These are phyloP conservation scores for Spinacia oleracea DNA, from an alignment of 179 eudicot species.

Conservation along the genomic window DNA sequence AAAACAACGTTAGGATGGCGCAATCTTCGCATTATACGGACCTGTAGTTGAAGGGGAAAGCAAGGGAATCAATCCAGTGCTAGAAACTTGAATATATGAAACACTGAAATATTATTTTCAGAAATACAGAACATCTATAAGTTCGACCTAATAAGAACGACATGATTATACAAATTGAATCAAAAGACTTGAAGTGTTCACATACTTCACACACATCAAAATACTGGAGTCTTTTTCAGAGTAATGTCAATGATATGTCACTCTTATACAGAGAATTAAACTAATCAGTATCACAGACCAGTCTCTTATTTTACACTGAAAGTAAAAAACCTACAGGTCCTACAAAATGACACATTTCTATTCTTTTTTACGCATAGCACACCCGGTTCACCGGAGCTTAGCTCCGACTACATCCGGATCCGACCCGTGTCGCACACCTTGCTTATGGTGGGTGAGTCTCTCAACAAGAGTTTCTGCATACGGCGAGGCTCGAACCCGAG, in stretches of 20 bases:
- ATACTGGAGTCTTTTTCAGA: neutral
- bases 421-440: no score
- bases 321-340: neutral
- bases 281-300: neutral
- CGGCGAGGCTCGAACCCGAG: no score
- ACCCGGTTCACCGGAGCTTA: no score
- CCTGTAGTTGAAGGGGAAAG: slow-evolving; percentile 45
- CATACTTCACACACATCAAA: no score
- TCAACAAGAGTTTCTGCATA: no score
- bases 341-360: no score
- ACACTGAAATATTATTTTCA: neutral
- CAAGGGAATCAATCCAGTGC: slow-evolving; percentile 18
- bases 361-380: no score
- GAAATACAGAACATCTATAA: neutral
- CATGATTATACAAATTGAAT: neutral
- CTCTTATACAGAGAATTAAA: neutral
- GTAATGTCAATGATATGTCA: neutral
- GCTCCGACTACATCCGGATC: no score
- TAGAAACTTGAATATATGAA: slow-evolving; percentile 3
- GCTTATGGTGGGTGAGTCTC: no score
- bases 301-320: neutral
- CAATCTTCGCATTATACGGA: slow-evolving; percentile 95
- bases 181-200: neutral
- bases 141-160: neutral
- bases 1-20: slow-evolving; percentile 96